phyloP scores from a whole-genome alignment of 2,329 filamentous ascomycete species.

The Pseudophaeomoniella oleicola region DNA sequence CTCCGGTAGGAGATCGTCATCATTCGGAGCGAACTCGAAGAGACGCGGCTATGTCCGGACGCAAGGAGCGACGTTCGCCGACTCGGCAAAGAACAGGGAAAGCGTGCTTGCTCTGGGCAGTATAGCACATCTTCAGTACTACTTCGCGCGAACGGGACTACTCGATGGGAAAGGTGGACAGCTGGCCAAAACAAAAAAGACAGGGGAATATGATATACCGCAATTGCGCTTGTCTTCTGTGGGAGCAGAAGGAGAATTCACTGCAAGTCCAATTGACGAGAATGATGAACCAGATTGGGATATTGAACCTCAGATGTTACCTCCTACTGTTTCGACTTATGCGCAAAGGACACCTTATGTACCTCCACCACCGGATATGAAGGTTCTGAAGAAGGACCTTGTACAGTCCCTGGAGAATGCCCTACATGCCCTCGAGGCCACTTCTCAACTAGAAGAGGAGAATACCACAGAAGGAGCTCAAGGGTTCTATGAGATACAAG shows the following conservation, averaged over 20 bases:
- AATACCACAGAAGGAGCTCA: slow-evolving; percentile 35
- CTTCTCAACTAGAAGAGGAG: slow-evolving; percentile 15
- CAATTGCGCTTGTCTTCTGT: slow-evolving; percentile 24
- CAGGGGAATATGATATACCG: slow-evolving; percentile 29
- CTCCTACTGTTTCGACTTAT: slow-evolving; percentile 95
- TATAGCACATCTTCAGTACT: slow-evolving; percentile 95
- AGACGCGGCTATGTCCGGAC: slow-evolving; percentile 78
- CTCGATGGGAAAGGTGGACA: slow-evolving; percentile 87
- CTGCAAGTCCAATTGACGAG: slow-evolving; percentile 38
- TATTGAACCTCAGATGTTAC: slow-evolving; percentile 65
- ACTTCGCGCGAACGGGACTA: slow-evolving; percentile 87
- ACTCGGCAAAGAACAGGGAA: slow-evolving; percentile 77
- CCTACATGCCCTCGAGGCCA: slow-evolving; percentile 46
- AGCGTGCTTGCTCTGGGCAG: slow-evolving; percentile 93
- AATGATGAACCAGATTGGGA: slow-evolving; percentile 40
- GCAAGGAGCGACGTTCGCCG: slow-evolving; percentile 75
- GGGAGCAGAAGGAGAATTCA: slow-evolving; percentile 18
- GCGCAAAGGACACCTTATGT: slow-evolving; percentile 69
- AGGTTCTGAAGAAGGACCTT: slow-evolving; percentile 59
- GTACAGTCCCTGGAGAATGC: slow-evolving; percentile 56
- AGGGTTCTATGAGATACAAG: slow-evolving; percentile 76
- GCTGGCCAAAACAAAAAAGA: slow-evolving; percentile 57
- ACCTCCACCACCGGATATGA: slow-evolving; percentile 68
- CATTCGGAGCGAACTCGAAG: slow-evolving; percentile 28
- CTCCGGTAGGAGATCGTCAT: slow-evolving; percentile 23